These are phyloP conservation scores for Cadophora sp. DNA, from an alignment of 2,329 filamentous ascomycete genomes.

Conservation along the genomic window DNA sequence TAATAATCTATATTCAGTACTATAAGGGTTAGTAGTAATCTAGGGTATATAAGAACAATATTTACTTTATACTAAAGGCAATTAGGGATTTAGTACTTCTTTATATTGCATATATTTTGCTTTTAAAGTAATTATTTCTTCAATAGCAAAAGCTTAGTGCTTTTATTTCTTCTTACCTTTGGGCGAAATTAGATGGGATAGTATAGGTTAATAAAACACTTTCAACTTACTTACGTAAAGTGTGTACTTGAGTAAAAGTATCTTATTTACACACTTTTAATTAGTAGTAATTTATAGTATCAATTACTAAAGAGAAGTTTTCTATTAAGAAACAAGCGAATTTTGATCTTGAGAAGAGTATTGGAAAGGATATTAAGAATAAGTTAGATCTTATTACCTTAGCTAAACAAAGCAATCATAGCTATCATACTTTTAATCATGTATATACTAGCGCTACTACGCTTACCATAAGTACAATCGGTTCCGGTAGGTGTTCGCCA, in stretches of 20 bases:
- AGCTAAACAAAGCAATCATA: too few species aligned
- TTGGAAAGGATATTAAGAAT: slow-evolving; percentile 10
- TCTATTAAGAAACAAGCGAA: slow-evolving; percentile 20
- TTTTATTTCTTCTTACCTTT: slow-evolving; percentile 28
- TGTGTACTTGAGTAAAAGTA: slow-evolving; percentile 17
- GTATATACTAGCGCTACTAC: too few species aligned
- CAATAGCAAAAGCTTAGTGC: slow-evolving; percentile 3
- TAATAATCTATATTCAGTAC: slow-evolving; percentile 30
- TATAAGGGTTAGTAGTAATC: slow-evolving; percentile 30
- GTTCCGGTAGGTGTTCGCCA: too few species aligned
- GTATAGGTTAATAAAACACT: slow-evolving; percentile 23
- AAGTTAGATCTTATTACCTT: slow-evolving; percentile 5
- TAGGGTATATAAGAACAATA: slow-evolving; percentile 17
- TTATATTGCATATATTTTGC: slow-evolving; percentile 26
- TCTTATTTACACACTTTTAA: slow-evolving; percentile 19
- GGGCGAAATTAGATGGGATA: slow-evolving; percentile 17
- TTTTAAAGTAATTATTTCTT: slow-evolving; percentile 25
- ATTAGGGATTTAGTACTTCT: slow-evolving; percentile 27
- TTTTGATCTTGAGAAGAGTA: slow-evolving; percentile 25
- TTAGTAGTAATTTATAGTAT: slow-evolving; percentile 15
- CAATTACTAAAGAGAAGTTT: slow-evolving; percentile 30
- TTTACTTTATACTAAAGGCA: too few species aligned
- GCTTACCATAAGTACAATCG: too few species aligned
- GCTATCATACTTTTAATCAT: too few species aligned
- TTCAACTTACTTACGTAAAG: slow-evolving; percentile 16